Base-by-base conservation (phyloP, 1,284 basidiomycete genomes). In the Chiua sp. region DNA sequence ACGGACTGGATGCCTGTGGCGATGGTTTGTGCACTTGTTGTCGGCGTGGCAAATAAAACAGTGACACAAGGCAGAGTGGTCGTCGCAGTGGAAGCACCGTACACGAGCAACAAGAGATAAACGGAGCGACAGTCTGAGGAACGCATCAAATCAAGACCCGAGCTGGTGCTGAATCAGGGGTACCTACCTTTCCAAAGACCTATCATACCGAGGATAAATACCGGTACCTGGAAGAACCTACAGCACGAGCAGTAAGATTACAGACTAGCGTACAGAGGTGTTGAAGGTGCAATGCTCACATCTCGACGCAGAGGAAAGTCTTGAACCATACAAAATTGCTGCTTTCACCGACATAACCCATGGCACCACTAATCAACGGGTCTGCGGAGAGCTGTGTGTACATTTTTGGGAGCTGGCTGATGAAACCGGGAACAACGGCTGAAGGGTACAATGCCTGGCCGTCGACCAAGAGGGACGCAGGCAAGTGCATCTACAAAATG, bases 61-160 rank as follows among this genome's bases (percentile, higher is more conserved):
- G 81, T 74, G 53, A 95, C 72, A 66, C 90, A 92, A 0, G 93
- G 86, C 20, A 93, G 73, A 3, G 89, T 88, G 0, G 92, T 93
- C 0, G 92, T 94, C 1, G 85, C 80, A 0, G 92, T 90, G 0
- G 90, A 92, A 0, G 91, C 90, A 30, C 82, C 91, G 72, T 95
- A 96, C 35, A 88, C 72, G 7, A 92, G 77, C 7, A 96, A 77
- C 22, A 86, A 77, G 13, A 82, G 74, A 68, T 87, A 87, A 55
- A 84, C 79, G 15, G 71, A 67, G 10, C 68, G 75, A 4, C 75
- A 80, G 61, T 77, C 87, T 87, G n/a, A 65, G 58, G 64, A 53
- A 32, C 26, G 16, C 20, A 10, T 59, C 22, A 53, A 44, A 33
- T 48, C 12, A 32, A 12, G 20, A 32, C 28, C 10, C 22, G 8